phyloP scores from a whole-genome alignment of 1,284 basidiomycete species.

The Leccinum angustisporum region DNA sequence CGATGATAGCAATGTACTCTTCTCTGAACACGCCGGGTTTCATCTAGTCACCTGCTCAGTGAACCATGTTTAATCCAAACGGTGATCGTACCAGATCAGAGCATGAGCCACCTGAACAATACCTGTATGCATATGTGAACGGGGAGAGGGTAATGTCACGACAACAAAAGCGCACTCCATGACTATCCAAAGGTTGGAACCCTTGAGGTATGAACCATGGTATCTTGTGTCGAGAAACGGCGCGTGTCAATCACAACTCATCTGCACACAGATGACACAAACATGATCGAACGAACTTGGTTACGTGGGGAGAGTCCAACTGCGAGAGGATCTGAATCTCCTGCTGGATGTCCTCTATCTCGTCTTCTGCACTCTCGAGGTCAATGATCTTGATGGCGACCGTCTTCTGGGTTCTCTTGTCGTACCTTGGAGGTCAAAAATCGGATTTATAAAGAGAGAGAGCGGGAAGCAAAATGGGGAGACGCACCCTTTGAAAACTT shows the following conservation, averaged over 20 bases:
- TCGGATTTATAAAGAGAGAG: not conserved
- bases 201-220: slow-evolving; percentile 94
- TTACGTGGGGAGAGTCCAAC: slow-evolving; percentile 93
- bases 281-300: slow-evolving; percentile 64
- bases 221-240: slow-evolving; percentile 57
- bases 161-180: slow-evolving; percentile 80
- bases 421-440: slow-evolving; percentile 57
- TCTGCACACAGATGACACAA: slow-evolving; percentile 20
- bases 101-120: slow-evolving; percentile 84
- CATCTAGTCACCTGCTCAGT: slow-evolving; percentile 62
- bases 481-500: slow-evolving; percentile 92
- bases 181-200: slow-evolving; percentile 96
- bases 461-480: not conserved
- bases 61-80: slow-evolving; percentile 10
- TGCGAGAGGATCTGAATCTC: slow-evolving; percentile 99
- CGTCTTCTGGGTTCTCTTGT: slow-evolving; percentile 89
- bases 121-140: slow-evolving; percentile 44
- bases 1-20: slow-evolving; percentile 98
- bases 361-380: slow-evolving; percentile 97
- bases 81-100: slow-evolving; percentile 67
- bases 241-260: slow-evolving; percentile 31
- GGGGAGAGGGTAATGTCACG: not conserved
- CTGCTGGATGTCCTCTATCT: slow-evolving; percentile 99
- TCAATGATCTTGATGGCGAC: slow-evolving; percentile 99
- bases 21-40: slow-evolving; percentile 97